Percentiles rank a stretch among this genome's conserved stretches.
Conservation (phyloP, 2,329 filamentous ascomycete genomes). For the Aspergillus latus region DNA sequence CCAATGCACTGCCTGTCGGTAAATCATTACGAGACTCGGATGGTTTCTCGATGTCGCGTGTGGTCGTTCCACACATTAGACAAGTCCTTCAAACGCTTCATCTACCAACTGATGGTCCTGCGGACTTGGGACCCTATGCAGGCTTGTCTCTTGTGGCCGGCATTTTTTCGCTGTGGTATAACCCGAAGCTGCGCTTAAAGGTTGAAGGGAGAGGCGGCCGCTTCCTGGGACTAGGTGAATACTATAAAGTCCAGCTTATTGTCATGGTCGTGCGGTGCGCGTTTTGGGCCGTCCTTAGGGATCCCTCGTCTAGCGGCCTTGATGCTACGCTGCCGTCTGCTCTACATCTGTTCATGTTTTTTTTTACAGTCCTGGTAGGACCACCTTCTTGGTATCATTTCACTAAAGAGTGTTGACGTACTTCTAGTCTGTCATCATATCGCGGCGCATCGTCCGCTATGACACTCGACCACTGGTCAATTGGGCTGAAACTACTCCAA, state of each 20-base stretch:
- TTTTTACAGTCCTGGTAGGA: slow-evolving; percentile 42
- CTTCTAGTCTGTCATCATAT: slow-evolving; percentile 38
- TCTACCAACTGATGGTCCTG: slow-evolving; percentile 30
- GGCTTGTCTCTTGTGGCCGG: slow-evolving; percentile 43
- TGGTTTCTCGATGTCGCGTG: slow-evolving; percentile 17
- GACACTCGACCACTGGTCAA: slow-evolving; percentile 44
- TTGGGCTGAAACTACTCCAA: slow-evolving; percentile 41
- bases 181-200: slow-evolving; percentile 48
- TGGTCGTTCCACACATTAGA: slow-evolving; percentile 24
- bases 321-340: slow-evolving; percentile 31
- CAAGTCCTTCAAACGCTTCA: slow-evolving; percentile 21
- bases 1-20: slow-evolving; percentile 32
- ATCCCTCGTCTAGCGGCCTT: slow-evolving; percentile 37
- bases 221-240: slow-evolving; percentile 45
- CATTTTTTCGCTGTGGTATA: slow-evolving; percentile 51
- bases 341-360: slow-evolving; percentile 42
- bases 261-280: slow-evolving; percentile 45
- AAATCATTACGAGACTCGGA: slow-evolving; percentile 17
- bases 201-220: slow-evolving; percentile 43
- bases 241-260: slow-evolving; percentile 49
- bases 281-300: slow-evolving; percentile 46
- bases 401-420: slow-evolving; percentile 21
- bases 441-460: slow-evolving; percentile 39
- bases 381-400: not conserved
- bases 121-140: slow-evolving; percentile 35